Evolutionary conservation across 106 monocot genomes (phyloP).

Genomic region (Ottelia alismoides): DNA sequence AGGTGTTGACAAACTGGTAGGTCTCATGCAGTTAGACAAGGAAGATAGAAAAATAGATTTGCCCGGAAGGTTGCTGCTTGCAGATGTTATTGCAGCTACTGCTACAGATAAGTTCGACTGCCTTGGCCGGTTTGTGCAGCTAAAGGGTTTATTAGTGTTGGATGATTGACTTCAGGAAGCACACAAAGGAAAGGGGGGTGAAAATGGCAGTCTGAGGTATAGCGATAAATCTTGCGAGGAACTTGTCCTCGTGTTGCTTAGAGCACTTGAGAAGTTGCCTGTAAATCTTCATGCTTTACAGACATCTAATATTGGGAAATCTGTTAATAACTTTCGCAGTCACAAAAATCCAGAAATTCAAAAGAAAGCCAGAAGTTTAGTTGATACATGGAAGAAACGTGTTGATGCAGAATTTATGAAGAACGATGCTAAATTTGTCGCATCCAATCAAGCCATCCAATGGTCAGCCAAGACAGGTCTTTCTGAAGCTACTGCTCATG

Average conservation of each 20-base stretch:
- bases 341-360: slow-evolving; percentile 85
- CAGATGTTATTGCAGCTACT: slow-evolving; percentile 89
- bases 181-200: slow-evolving; percentile 67
- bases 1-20: slow-evolving; percentile 67
- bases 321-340: slow-evolving; percentile 74
- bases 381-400: slow-evolving; percentile 94
- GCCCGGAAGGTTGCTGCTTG: slow-evolving; percentile 55
- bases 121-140: slow-evolving; percentile 60
- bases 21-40: slow-evolving; percentile 71
- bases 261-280: slow-evolving; percentile 82
- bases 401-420: slow-evolving; percentile 76
- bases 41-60: slow-evolving; percentile 72
- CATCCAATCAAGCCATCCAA: slow-evolving; percentile 25
- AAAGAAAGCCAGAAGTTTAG: slow-evolving; percentile 76
- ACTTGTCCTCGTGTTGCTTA: slow-evolving; percentile 61
- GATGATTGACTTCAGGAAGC: slow-evolving; percentile 94
- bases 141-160: slow-evolving; percentile 53
- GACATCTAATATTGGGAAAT: slow-evolving; percentile 76
- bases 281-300: slow-evolving; percentile 79
- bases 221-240: slow-evolving; percentile 68
- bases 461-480: slow-evolving; percentile 46
- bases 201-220: slow-evolving; percentile 55
- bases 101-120: slow-evolving; percentile 78
- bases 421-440: slow-evolving; percentile 46
- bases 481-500: slow-evolving; percentile 49